phyloP scores from a whole-genome alignment of 352 stramenopile genomes.

The Globisporangium irregulare region DNA sequence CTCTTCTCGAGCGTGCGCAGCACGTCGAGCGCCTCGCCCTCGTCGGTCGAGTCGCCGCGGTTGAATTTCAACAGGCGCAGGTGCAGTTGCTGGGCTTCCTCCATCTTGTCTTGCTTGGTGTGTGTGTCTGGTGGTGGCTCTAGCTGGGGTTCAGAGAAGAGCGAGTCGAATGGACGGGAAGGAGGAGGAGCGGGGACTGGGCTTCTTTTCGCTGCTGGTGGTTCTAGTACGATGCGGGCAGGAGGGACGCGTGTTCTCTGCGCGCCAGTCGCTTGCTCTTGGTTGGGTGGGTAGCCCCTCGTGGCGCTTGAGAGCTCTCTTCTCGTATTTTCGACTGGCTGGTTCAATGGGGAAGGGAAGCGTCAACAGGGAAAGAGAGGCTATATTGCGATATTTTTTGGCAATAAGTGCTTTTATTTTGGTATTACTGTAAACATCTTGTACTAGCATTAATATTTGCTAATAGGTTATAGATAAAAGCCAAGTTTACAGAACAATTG shows the following conservation, averaged over 20 bases:
- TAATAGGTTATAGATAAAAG: not conserved
- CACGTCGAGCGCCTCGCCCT: slow-evolving; percentile 54
- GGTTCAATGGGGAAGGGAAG: slow-evolving; percentile 3
- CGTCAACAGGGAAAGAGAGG: not conserved
- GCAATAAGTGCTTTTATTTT: no score
- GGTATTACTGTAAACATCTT: no score
- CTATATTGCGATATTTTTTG: not conserved
- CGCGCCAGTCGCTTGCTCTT: slow-evolving; percentile 9
- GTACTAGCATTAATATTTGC: not conserved
- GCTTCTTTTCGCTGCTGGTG: not conserved
- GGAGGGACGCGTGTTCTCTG: slow-evolving; percentile 9
- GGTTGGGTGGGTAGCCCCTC: not conserved
- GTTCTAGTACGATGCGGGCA: not conserved
- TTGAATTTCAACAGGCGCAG: slow-evolving; percentile 71
- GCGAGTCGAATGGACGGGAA: not conserved
- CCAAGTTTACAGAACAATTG: not conserved
- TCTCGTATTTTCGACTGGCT: slow-evolving; percentile 16
- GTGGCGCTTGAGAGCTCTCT: slow-evolving; percentile 10
- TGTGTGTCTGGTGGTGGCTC: not conserved
- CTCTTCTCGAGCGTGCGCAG: slow-evolving; percentile 59
- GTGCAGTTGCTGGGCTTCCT: slow-evolving; percentile 67
- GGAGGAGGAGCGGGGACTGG: not conserved
- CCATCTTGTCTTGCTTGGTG: slow-evolving; percentile 33
- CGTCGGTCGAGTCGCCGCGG: slow-evolving; percentile 56
- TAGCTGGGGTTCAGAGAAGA: not conserved